Evolutionary conservation across 495 filamentous ascomycete species (phyloP), one percentile per base, ranked within the genome.

Genomic region (Mytilinidion resinicola): DNA sequence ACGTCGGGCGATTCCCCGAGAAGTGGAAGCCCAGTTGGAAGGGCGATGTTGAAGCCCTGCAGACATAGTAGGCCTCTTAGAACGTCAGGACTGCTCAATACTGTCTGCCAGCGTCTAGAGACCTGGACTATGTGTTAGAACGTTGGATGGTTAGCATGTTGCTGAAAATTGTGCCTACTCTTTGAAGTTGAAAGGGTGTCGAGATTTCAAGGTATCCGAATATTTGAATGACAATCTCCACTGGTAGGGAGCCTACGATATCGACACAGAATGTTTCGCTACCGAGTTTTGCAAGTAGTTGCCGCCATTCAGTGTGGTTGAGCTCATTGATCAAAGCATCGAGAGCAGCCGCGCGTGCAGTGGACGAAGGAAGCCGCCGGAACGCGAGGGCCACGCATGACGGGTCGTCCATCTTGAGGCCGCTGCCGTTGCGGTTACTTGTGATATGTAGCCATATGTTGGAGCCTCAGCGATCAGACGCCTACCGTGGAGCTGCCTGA

Each of bases 131-230:
- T 3, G 25, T 30, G 25, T 30, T 30, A 30, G 25, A 30, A 30
- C 3, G 25, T 30, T 30, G 6, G 25, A 30, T 6, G 6, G 25
- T 30, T 2, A 30, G 25, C 25, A 30, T 6, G 6, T 30, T 30
- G 25, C 25, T 30, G 25, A 30, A 3, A 1, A 43, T n/a, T 12
- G 21, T 42, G 3, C 63, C 53, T 46, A 67, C 64, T 1, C 33
- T 2, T 48, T 61, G 60, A 1, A 58, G 48, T 12, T 51, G 57
- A 39, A 53, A 67, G 11, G 47, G 34, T 10, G 53, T 44, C n/a
- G 49, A n/a, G 21, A 47, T 12, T n/a, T 67, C 64, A 9, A 67
- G 57, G 38, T 64, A 43, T 34, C 56, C 11, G 44, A 67, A 67
- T 15, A 67, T 39, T 4, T 43, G 19, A 19, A 46, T 43, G 11